A percentile compares a stretch with the other conserved stretches of the same genome.
These are phyloP conservation scores for Neofusicoccum ribis DNA, from an alignment of 2,329 filamentous ascomycete genomes.

Conservation along the genomic window DNA sequence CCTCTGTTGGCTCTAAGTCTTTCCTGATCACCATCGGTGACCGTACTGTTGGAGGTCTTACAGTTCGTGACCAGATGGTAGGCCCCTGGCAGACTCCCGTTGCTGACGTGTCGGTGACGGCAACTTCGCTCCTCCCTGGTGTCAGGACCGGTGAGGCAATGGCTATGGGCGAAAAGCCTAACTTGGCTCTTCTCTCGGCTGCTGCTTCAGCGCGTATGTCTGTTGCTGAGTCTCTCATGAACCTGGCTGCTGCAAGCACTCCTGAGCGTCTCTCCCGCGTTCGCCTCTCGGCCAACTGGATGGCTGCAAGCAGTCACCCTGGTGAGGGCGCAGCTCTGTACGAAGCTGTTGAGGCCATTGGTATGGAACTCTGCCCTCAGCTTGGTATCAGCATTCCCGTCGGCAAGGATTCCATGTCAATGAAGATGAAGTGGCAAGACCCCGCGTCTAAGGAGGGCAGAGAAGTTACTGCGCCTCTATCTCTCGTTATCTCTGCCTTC, in stretches of 20 bases:
- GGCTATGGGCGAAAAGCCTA: conserved; percentile 93
- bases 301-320: conserved; percentile 91
- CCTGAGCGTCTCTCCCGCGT: conserved; percentile 74
- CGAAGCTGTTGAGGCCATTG: conserved; percentile 89
- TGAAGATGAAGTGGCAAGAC: conserved; percentile 96
- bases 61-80: conserved; percentile 90
- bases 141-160: conserved; percentile 89
- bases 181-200: conserved; percentile 83
- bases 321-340: conserved; percentile 92
- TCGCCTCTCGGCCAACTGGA: conserved; percentile 95
- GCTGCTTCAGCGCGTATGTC: conserved; percentile 94
- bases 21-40: conserved; percentile 98
- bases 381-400: conserved; percentile 94
- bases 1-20: conserved; percentile 92
- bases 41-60: conserved; percentile 85
- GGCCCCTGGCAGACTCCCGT: conserved; percentile 95
- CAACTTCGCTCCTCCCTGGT: conserved; percentile 72
- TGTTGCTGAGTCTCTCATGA: conserved; percentile 89
- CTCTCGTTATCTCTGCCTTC: conserved; percentile 88
- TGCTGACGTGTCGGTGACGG: conserved; percentile 89
- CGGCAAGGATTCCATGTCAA: conserved; percentile 96
- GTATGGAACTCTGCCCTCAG: conserved; percentile 85
- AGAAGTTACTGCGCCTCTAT: conserved; percentile 90
- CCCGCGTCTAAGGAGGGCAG: conserved; percentile 64
- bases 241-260: conserved; percentile 78